phyloP scores from a whole-genome alignment of 106 monocot genomes.

The Acorus calamus region DNA sequence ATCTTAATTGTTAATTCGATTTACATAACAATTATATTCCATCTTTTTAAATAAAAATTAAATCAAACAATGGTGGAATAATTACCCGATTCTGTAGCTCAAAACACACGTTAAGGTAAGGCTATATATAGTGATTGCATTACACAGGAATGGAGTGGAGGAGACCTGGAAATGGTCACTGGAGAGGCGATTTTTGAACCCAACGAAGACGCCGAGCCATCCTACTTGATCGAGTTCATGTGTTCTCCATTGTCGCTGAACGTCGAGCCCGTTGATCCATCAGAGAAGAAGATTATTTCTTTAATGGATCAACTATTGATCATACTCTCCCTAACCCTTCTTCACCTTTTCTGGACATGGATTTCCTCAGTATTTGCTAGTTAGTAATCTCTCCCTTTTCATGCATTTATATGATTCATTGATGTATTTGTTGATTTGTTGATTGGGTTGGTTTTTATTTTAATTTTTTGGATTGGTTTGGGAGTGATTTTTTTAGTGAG shows the following conservation, averaged over 20 bases:
- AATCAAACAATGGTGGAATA: too few species aligned
- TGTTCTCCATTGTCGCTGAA: slow-evolving; percentile 10
- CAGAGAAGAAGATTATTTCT: slow-evolving; percentile 4
- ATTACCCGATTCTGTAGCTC: too few species aligned
- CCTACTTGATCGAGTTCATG: slow-evolving; percentile 36
- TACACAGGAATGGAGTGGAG: slow-evolving; percentile 43
- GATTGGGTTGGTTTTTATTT: too few species aligned
- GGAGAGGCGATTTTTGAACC: slow-evolving; percentile 23
- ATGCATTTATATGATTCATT: too few species aligned
- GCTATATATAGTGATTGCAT: not conserved
- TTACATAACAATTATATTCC: too few species aligned
- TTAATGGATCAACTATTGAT: slow-evolving; percentile 25
- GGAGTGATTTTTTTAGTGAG: too few species aligned
- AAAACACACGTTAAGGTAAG: too few species aligned
- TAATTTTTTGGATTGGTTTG: too few species aligned
- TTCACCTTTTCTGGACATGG: slow-evolving; percentile 13
- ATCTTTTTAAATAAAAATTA: too few species aligned
- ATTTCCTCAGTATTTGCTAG: not conserved
- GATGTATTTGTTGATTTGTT: too few species aligned
- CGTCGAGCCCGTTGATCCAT: not conserved
- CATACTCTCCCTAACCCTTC: slow-evolving; percentile 6
- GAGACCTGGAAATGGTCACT: slow-evolving; percentile 20
- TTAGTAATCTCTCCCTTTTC: too few species aligned
- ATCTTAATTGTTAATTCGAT: too few species aligned
- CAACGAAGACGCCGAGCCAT: slow-evolving; percentile 17